Percentiles rank a stretch among this genome's conserved stretches.
Evolutionary conservation across 179 eudicot genomes (phyloP).

Genomic region (Gypsophila paniculata): DNA sequence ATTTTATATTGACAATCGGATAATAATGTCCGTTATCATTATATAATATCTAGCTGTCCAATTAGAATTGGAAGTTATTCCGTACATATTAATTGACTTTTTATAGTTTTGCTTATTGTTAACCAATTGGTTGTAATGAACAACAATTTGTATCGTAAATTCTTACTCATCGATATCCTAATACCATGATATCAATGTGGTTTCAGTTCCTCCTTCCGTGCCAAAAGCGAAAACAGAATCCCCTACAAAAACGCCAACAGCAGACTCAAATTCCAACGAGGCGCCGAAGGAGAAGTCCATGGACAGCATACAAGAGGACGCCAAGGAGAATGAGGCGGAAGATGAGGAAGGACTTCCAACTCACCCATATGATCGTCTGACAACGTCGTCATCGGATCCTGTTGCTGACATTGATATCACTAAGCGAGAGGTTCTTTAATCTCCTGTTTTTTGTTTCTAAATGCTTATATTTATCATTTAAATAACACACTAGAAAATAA

Average conservation of each 20-base stretch:
- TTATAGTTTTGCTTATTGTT: too few species aligned
- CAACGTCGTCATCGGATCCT: conserved; percentile 61
- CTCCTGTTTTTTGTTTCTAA: neutral
- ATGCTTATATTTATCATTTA: neutral
- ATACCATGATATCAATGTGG: neutral
- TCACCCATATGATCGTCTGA: conserved; percentile 79
- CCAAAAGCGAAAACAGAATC: conserved; percentile 48
- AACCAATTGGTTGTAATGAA: too few species aligned
- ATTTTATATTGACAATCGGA: too few species aligned
- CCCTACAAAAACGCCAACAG: conserved; percentile 28
- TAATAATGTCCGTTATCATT: too few species aligned
- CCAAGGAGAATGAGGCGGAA: conserved; percentile 71
- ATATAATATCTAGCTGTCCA: too few species aligned
- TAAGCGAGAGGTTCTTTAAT: conserved; percentile 72
- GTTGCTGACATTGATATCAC: conserved; percentile 74
- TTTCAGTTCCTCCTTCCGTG: conserved; percentile 18
- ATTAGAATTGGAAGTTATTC: too few species aligned
- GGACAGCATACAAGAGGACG: conserved; percentile 69
- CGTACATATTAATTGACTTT: too few species aligned
- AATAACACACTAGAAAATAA: neutral
- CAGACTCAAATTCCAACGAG: conserved; percentile 41
- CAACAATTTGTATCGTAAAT: too few species aligned
- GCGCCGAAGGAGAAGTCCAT: conserved; percentile 45
- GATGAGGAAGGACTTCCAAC: conserved; percentile 74
- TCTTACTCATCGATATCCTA: too few species aligned